Evolutionary conservation across 306 rosid genomes (phyloP).

Genomic region (Sicyos edulis): DNA sequence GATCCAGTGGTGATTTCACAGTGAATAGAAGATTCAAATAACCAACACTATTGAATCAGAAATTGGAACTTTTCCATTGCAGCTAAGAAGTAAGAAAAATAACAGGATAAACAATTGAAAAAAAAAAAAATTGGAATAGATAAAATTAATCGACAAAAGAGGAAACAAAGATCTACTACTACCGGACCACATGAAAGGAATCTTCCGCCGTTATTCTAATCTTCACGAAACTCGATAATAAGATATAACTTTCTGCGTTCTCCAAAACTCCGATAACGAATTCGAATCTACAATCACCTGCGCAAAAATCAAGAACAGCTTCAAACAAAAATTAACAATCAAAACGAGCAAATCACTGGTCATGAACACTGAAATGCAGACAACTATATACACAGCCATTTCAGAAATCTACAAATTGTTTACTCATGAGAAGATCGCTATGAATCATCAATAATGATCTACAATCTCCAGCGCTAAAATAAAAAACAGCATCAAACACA

Average conservation of each 20-base stretch:
- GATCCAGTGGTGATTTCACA: conserved; percentile 4
- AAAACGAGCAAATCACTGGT: neutral
- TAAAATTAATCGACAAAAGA: neutral
- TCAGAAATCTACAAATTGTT: neutral
- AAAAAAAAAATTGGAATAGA: neutral
- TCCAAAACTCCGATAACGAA: neutral
- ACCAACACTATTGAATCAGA: conserved; percentile 4
- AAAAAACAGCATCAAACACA: too few relatives aligned
- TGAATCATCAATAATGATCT: neutral
- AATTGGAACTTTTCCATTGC: neutral
- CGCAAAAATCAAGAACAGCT: neutral
- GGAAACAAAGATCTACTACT: conserved; percentile 8
- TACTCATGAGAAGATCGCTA: neutral
- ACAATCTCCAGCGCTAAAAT: conserved; percentile 5
- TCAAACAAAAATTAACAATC: neutral
- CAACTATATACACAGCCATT: neutral
- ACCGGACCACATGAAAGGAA: conserved; percentile 15
- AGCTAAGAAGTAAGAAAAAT: neutral
- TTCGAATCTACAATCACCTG: conserved; percentile 9
- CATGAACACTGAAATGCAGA: conserved; percentile 10
- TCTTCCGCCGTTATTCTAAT: conserved; percentile 18
- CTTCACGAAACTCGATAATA: conserved; percentile 1
- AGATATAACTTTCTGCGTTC: too few relatives aligned
- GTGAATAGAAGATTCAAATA: neutral
- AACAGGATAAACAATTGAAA: neutral